Percentiles rank a stretch among this genome's conserved stretches.
These are phyloP conservation scores for Volvox africanus DNA, from an alignment of 139 green algal genomes.

Conservation along the genomic window DNA sequence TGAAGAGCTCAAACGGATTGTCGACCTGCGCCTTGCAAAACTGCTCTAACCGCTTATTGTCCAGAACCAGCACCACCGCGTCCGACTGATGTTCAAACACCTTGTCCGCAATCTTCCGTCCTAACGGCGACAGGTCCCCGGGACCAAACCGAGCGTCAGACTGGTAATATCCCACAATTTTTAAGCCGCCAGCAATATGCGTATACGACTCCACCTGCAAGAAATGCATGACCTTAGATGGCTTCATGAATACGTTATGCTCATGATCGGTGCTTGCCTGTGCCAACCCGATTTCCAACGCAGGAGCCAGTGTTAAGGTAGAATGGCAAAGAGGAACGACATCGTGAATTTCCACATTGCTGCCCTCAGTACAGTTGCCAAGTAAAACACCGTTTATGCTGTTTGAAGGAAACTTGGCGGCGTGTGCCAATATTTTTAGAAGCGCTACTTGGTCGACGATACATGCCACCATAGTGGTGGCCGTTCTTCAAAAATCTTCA, in stretches of 20 bases:
- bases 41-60: constrained; percentile 57
- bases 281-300: constrained; percentile 72
- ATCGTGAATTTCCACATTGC: constrained; percentile 60
- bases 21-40: constrained; percentile 45
- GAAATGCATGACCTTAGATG: background rate
- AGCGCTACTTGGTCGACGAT: constrained; percentile 46
- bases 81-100: constrained; percentile 53
- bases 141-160: constrained; percentile 76
- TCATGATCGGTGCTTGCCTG: constrained; percentile 53
- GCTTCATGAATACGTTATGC: background rate
- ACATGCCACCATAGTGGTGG: constrained; percentile 13
- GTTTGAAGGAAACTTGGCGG: constrained; percentile 65
- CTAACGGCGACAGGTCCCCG: constrained; percentile 64
- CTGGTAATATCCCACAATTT: constrained; percentile 86
- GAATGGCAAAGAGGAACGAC: constrained; percentile 77
- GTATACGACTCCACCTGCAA: constrained; percentile 61
- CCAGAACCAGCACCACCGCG: constrained; percentile 58
- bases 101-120: constrained; percentile 72
- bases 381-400: constrained; percentile 72
- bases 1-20: constrained; percentile 52
- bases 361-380: constrained; percentile 34
- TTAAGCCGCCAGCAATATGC: constrained; percentile 30
- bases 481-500: background rate
- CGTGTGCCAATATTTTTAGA: constrained; percentile 72
- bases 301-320: constrained; percentile 64